Base-by-base conservation (phyloP, 2,329 filamentous ascomycete genomes). In the Diatrype stigma region DNA sequence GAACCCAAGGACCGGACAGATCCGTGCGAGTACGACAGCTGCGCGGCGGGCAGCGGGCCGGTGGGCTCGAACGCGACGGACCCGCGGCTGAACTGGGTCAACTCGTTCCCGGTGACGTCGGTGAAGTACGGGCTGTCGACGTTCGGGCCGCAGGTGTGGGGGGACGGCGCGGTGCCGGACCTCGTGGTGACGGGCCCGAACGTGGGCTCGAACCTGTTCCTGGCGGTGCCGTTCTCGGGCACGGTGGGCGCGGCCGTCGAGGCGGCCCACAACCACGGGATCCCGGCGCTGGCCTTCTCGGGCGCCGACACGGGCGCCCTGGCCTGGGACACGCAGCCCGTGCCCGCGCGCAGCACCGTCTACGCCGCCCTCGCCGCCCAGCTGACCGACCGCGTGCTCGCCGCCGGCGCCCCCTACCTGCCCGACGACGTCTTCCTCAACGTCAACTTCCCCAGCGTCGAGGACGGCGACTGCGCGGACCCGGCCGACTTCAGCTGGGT, bases 251-350 rank as follows among this genome's bases (percentile, higher is more conserved):
- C 82, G 0, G 81, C 85, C 7, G 75, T 72, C 32, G 81, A 82
- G 56, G 84, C 85, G 0, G 79, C 73, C 3, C 65, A 70, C 38
- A 70, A 78, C 19, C 70, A 70, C 1, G 75, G 77, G 1, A 79
- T 88, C 51, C 86, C 86, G 0, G 80, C 79, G n/a, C 77, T 90
- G 50, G 86, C 85, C 16, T 89, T 89, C 69, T 84, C 80, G 0
- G 85, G 84, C 6, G 65, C 67, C 2, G 75, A 76, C 0, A 71
- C 71, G 6, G 72, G 73, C 14, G 73, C 69, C 26, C 76, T 78
- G 1, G 73, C 78, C 0, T 88, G 78, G 74, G 74, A 84, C 58
- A 68, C 73, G 1, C 65, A 63, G 0, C 80, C 83, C 1, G 68
- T 74, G 1, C 80, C 83, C 1, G 53, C 67, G 10, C 77, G 80